phyloP scores from a whole-genome alignment of 441 rosid species.

The Rhodomyrtus psidioides region DNA sequence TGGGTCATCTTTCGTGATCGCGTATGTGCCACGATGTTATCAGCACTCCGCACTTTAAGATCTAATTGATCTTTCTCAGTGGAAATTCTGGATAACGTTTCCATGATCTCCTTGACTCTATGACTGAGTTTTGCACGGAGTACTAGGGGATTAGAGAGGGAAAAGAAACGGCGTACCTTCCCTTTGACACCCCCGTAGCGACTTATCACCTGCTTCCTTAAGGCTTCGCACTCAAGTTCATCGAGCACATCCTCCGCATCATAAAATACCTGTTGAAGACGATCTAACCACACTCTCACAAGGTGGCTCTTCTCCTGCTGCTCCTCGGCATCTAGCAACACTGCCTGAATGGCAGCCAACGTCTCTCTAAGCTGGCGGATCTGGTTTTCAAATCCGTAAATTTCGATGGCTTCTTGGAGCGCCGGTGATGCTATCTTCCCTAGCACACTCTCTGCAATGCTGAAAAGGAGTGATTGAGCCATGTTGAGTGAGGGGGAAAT shows the following conservation, averaged over 20 bases:
- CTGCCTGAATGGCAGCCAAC: neutral
- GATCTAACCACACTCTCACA: neutral
- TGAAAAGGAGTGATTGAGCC: neutral
- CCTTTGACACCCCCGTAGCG: neutral
- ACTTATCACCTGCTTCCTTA: neutral
- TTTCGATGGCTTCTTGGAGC: neutral
- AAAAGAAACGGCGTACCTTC: neutral
- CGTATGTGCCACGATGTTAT: neutral
- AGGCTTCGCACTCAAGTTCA: neutral
- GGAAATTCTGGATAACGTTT: neutral
- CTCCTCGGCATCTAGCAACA: neutral
- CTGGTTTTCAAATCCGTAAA: neutral
- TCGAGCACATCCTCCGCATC: neutral
- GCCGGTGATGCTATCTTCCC: neutral
- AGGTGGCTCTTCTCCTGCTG: neutral
- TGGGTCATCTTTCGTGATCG: neutral
- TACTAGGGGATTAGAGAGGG: neutral
- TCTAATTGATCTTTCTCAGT: neutral
- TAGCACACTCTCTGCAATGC: neutral
- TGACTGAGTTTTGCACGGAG: neutral
- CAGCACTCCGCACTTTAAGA: neutral
- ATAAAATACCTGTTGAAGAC: neutral
- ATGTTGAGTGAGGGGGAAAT: too few species aligned
- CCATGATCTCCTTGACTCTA: neutral
- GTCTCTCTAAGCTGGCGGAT: neutral